These are phyloP conservation scores for Gastrodia elata DNA, from an alignment of 106 monocot genomes.

Conservation along the genomic window DNA sequence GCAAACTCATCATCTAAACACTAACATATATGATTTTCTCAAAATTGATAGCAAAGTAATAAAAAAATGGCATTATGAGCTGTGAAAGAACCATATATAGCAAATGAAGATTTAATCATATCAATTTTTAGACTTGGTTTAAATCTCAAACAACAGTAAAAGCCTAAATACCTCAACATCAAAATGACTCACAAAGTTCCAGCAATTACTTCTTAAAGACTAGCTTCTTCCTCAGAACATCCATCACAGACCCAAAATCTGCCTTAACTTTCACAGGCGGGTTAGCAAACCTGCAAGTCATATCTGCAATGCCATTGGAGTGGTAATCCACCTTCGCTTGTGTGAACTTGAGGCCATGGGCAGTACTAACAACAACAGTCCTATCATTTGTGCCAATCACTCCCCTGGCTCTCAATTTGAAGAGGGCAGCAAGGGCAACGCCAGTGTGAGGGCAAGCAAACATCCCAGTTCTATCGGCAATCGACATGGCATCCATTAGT, in stretches of 20 bases:
- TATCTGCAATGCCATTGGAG: constrained; percentile 40
- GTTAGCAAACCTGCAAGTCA: constrained; percentile 60
- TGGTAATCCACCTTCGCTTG: constrained; percentile 88
- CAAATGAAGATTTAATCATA: no score
- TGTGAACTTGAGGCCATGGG: constrained; percentile 88
- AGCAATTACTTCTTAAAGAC: constrained; percentile 3
- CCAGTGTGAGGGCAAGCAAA: constrained; percentile 96
- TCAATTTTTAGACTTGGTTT: no score
- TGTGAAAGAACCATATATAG: no score
- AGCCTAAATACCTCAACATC: neutral
- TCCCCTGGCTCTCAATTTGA: constrained; percentile 56
- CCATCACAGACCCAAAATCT: constrained; percentile 86
- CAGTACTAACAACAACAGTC: constrained; percentile 84
- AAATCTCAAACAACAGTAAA: neutral
- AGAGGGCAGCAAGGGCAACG: constrained; percentile 76
- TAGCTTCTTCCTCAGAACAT: constrained; percentile 60
- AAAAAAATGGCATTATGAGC: no score
- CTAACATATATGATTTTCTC: no score
- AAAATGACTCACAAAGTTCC: neutral
- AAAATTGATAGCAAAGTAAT: no score
- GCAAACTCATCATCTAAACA: no score
- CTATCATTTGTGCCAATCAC: constrained; percentile 62
- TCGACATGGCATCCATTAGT: constrained; percentile 82
- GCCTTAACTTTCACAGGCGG: constrained; percentile 87
- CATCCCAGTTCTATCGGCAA: constrained; percentile 83